These are phyloP conservation scores for Crucihimalaya himalaica DNA, from an alignment of 345 rosid species.

Conservation along the genomic window DNA sequence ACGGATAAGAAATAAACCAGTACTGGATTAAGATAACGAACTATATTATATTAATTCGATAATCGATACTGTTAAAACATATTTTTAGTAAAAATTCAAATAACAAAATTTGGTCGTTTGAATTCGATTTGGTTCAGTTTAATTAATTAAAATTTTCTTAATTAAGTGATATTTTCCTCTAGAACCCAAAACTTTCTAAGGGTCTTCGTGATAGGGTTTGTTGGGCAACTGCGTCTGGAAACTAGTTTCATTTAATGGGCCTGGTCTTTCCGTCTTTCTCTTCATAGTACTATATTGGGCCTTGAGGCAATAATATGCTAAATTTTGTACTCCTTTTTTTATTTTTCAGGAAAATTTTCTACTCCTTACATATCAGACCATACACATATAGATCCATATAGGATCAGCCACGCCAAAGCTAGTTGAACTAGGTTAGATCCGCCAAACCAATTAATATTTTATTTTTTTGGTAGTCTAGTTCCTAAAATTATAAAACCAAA, in stretches of 20 bases:
- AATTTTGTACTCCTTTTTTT: not conserved
- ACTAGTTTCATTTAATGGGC: slow-evolving; percentile 1
- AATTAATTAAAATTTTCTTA: no score
- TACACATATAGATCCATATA: no score
- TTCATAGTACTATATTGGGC: not conserved
- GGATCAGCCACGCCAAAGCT: not conserved
- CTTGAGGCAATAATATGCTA: not conserved
- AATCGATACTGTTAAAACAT: no score
- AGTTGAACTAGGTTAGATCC: not conserved
- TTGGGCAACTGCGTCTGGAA: not conserved
- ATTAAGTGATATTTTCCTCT: not conserved
- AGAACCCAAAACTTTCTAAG: not conserved
- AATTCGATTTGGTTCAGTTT: not conserved
- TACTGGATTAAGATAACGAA: no score
- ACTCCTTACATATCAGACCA: not conserved
- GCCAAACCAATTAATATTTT: not conserved
- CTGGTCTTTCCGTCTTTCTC: not conserved
- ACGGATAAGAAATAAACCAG: not conserved
- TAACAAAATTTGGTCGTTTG: no score
- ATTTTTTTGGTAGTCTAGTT: not conserved
- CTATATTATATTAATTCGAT: no score
- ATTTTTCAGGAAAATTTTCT: no score
- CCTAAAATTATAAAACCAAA: not conserved
- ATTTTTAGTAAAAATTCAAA: no score
- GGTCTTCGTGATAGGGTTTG: not conserved